phyloP scores from a whole-genome alignment of 2,329 filamentous ascomycete species.

The Penicillium aurantiogriseum region DNA sequence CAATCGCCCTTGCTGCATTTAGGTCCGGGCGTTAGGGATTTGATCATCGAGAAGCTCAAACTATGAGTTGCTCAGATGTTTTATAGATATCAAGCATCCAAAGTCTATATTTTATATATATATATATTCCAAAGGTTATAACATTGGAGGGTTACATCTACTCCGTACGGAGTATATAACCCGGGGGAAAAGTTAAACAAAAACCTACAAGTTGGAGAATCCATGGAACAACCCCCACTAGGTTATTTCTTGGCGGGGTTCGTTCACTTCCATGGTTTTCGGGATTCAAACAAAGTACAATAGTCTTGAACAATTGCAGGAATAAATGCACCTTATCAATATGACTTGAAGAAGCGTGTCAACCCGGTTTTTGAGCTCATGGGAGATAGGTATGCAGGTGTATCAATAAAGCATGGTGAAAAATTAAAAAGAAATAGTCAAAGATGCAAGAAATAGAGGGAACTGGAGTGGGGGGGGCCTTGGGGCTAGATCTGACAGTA shows the following conservation, averaged over 20 bases:
- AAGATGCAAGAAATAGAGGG: conserved; percentile 1
- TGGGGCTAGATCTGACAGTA: conserved; percentile 10
- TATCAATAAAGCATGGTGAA: conserved; percentile 5
- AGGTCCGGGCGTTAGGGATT: conserved; percentile 26
- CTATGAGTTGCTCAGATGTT: background rate
- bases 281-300: background rate
- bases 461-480: background rate
- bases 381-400: conserved; percentile 7
- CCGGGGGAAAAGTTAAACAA: background rate
- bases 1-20: conserved; percentile 27
- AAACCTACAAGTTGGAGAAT: background rate
- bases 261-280: background rate
- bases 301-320: background rate
- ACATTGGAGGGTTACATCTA: too few relatives aligned
- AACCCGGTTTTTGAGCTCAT: conserved; percentile 7
- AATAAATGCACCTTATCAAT: background rate
- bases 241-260: background rate
- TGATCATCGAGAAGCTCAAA: background rate
- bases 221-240: background rate
- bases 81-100: background rate
- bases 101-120: background rate
- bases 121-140: background rate
- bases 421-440: background rate
- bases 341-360: conserved; percentile 7
- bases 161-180: background rate